Evolutionary conservation across 2,329 filamentous ascomycete species (phyloP).

Genomic region (Colletotrichum sp.): DNA sequence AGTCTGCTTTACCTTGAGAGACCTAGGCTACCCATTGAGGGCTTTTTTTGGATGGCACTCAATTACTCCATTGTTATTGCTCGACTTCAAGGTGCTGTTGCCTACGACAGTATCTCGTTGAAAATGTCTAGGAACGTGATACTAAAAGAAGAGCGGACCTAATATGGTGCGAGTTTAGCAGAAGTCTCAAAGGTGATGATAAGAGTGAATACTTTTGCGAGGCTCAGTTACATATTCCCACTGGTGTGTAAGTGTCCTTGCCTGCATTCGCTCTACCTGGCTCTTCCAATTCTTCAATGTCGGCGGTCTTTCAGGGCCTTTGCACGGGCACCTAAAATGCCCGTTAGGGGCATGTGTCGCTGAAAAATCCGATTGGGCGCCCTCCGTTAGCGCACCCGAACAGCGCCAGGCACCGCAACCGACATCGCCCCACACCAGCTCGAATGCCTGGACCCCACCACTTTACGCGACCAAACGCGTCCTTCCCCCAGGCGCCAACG

Average conservation of each 20-base stretch:
- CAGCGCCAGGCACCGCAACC: not conserved
- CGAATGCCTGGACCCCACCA: not conserved
- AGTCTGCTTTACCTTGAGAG: not conserved
- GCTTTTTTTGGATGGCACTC: not conserved
- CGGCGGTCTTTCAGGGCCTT: not conserved
- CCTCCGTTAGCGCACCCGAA: not conserved
- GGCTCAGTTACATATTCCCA: not conserved
- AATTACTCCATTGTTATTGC: not conserved
- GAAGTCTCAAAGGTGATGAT: not conserved
- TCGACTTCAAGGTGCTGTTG: not conserved
- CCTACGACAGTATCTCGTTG: not conserved
- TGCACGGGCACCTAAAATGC: not conserved
- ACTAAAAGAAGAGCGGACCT: rapidly evolving
- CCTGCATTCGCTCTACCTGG: not conserved
- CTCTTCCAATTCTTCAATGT: not conserved
- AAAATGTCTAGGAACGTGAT: rapidly evolving
- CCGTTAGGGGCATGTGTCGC: not conserved
- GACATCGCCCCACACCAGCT: not conserved
- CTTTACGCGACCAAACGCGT: not conserved
- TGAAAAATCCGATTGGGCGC: not conserved
- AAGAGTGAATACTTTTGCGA: not conserved
- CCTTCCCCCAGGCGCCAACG: not conserved
- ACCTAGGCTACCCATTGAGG: not conserved
- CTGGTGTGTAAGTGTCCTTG: not conserved
- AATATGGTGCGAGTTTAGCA: rapidly evolving